Conservation (phyloP, 2,329 filamentous ascomycete genomes). For the Botryotinia globosa region DNA sequence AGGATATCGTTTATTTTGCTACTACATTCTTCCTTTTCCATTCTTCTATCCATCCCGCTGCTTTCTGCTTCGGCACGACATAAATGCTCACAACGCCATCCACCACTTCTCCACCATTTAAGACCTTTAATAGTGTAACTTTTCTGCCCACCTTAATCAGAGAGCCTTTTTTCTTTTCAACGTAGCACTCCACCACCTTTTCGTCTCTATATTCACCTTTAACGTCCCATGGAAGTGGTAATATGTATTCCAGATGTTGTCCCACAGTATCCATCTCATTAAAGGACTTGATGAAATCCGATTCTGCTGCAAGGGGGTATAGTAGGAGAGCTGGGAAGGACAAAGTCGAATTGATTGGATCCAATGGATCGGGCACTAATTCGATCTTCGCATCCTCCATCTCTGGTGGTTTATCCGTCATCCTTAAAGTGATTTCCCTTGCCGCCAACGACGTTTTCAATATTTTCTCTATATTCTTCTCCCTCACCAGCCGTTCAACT, state of each 20-base stretch:
- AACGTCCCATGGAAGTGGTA: constrained; percentile 84
- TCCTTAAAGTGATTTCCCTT: constrained; percentile 65
- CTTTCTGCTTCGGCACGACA: constrained; percentile 70
- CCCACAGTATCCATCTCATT: constrained; percentile 70
- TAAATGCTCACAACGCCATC: constrained; percentile 82
- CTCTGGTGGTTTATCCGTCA: constrained; percentile 71
- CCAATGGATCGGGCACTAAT: constrained; percentile 69
- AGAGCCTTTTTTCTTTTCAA: constrained; percentile 77
- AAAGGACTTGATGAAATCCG: constrained; percentile 88
- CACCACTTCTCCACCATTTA: constrained; percentile 76
- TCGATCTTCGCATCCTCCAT: constrained; percentile 78
- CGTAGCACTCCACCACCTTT: constrained; percentile 81
- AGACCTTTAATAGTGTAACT: constrained; percentile 69
- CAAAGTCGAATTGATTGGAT: constrained; percentile 64
- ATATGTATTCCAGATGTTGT: constrained; percentile 79
- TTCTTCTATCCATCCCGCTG: constrained; percentile 74
- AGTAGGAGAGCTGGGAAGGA: constrained; percentile 77
- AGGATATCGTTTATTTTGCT: constrained; percentile 9
- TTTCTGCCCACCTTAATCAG: constrained; percentile 90
- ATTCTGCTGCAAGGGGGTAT: constrained; percentile 79
- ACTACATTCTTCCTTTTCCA: constrained; percentile 72
- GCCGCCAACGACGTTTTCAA: constrained; percentile 65
- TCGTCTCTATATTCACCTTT: constrained; percentile 61
- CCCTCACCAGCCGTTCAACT: constrained; percentile 52
- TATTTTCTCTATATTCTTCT: constrained; percentile 56